phyloP scores from a whole-genome alignment of 2,329 filamentous ascomycete species.

The Verticillium tricorpus region DNA sequence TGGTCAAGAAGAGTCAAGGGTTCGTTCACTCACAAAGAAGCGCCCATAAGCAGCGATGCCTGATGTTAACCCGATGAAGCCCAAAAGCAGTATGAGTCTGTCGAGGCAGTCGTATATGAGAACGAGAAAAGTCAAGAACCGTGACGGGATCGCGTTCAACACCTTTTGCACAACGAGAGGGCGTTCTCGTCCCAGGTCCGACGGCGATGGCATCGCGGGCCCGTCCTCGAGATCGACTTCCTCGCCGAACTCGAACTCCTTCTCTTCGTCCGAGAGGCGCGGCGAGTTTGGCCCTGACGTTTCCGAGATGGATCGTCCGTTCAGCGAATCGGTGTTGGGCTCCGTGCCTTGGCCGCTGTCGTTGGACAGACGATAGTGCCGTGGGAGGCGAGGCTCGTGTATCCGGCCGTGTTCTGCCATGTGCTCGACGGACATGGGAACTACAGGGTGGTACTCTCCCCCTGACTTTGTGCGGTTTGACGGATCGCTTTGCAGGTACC shows the following conservation, averaged over 20 bases:
- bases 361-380: constrained; percentile 54
- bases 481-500: constrained; percentile 37
- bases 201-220: constrained; percentile 34
- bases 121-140: constrained; percentile 53
- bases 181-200: constrained; percentile 11
- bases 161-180: constrained; percentile 47
- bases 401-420: not conserved
- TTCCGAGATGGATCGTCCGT: constrained; percentile 33
- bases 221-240: constrained; percentile 32
- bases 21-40: constrained; percentile 65
- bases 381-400: not conserved
- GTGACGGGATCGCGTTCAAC: constrained; percentile 48
- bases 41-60: constrained; percentile 76
- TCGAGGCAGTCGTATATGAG: constrained; percentile 66
- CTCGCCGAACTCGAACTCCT: constrained; percentile 46
- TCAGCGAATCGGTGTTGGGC: constrained; percentile 59
- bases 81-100: constrained; percentile 71
- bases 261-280: constrained; percentile 15
- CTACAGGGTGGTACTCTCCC: not conserved
- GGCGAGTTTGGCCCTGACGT: not conserved
- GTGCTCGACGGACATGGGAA: constrained; percentile 26
- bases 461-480: constrained; percentile 25
- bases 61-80: constrained; percentile 66
- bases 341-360: constrained; percentile 76
- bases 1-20: not conserved